Conservation (phyloP, 2,329 filamentous ascomycete genomes). For the Pseudogymnoascus pannorum region DNA sequence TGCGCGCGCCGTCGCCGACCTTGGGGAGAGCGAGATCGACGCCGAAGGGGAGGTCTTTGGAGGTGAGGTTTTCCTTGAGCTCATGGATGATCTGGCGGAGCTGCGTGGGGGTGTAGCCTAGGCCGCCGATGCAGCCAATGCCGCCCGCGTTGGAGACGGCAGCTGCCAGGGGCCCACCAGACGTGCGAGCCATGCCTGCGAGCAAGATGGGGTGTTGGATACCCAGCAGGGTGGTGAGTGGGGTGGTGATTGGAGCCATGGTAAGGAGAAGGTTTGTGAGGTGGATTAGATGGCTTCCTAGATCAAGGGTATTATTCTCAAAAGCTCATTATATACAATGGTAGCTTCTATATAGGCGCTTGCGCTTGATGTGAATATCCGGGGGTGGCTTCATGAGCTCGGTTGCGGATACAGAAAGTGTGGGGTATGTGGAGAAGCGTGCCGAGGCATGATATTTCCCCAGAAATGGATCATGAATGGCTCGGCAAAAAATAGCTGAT, state of each 20-base stretch:
- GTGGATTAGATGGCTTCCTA: not conserved
- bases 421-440: slow-evolving; percentile 8
- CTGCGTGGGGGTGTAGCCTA: slow-evolving; percentile 65
- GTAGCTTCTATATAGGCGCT: not conserved
- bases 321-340: not conserved
- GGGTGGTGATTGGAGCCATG: slow-evolving; percentile 56
- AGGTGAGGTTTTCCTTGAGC: slow-evolving; percentile 65
- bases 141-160: slow-evolving; percentile 76
- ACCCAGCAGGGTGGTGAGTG: slow-evolving; percentile 68
- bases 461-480: slow-evolving; percentile 18
- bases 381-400: slow-evolving; percentile 7
- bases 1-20: slow-evolving; percentile 72
- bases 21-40: slow-evolving; percentile 89
- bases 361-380: not conserved
- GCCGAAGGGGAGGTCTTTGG: slow-evolving; percentile 72
- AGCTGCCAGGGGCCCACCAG: slow-evolving; percentile 69
- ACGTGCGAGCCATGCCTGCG: slow-evolving; percentile 87
- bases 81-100: slow-evolving; percentile 76
- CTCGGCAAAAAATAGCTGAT: not conserved
- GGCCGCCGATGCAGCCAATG: slow-evolving; percentile 64
- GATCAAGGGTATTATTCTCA: not conserved
- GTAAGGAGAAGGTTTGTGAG: not conserved
- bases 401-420: slow-evolving; percentile 10
- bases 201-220: slow-evolving; percentile 88
- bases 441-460: slow-evolving; percentile 20